Conservation (phyloP, 495 filamentous ascomycete species). For the Amphirosellinia nigrospora region DNA sequence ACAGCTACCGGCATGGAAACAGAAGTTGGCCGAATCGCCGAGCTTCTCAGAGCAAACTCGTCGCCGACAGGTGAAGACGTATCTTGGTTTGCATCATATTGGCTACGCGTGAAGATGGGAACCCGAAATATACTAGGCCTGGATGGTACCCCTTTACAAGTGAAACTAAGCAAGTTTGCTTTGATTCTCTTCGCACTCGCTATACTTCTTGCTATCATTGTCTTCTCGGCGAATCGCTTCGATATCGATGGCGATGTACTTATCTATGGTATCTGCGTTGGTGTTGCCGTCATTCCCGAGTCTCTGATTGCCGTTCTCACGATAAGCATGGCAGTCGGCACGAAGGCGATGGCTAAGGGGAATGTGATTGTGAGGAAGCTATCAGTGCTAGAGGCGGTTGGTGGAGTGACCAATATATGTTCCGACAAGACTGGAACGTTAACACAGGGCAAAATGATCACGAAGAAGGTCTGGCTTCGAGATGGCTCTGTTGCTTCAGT, state of each 20-base stretch:
- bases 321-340: conserved; percentile 76
- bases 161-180: conserved; percentile 73
- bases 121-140: conserved; percentile 65
- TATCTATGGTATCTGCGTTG: conserved; percentile 69
- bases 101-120: conserved; percentile 42
- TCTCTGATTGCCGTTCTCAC: conserved; percentile 78
- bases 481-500: conserved; percentile 41
- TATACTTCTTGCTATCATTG: conserved; percentile 71
- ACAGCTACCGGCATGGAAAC: conserved; percentile 74
- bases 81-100: conserved; percentile 37
- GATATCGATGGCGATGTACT: conserved; percentile 66
- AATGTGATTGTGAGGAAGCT: conserved; percentile 73
- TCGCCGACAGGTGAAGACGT: conserved; percentile 42
- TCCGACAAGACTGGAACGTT: conserved; percentile 71
- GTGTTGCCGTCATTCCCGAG: conserved; percentile 77
- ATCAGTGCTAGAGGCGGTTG: conserved; percentile 67
- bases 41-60: conserved; percentile 58
- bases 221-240: conserved; percentile 67
- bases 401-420: conserved; percentile 64
- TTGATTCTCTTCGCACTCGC: conserved; percentile 72
- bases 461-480: conserved; percentile 56
- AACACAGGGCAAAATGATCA: conserved; percentile 66
- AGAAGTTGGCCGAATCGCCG: conserved; percentile 74
- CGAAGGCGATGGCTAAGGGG: conserved; percentile 72
- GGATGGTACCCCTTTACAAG: conserved; percentile 71